Evolutionary conservation across 1,284 basidiomycete species (phyloP), one percentile per base, ranked within the genome.

Genomic region (Fomes fomentarius): DNA sequence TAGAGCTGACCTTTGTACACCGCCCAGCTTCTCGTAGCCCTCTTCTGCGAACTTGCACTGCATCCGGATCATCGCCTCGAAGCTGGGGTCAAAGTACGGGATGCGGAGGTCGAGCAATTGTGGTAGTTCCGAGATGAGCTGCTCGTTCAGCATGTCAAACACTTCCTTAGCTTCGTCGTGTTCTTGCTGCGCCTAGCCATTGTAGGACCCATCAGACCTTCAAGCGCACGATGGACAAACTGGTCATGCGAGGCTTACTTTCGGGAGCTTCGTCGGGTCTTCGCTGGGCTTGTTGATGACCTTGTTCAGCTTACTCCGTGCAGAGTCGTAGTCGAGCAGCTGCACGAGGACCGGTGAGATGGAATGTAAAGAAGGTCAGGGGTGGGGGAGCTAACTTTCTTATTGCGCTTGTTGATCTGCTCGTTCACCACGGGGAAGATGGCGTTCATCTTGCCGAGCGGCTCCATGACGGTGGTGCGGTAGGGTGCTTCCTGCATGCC

Each of bases 61-160:
- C 83, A 97, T 93, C 38, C 97, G 84, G 64, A 98, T 93, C 96
- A 99, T 98, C 30, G 96, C 93, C 73, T 99, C 97, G 70, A 99
- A 98, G 62, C 92, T 95, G 1, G 97, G 97, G 71, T 99, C 96
- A 58, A 99, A 93, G 78, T 94, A 99, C 7, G 97, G 96, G 38
- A 99, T 90, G 33, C 97, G 90, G 22, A 98, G 84, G 66, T 98
- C 95, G 43, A 99, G 84, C 25, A 99, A 76, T 64, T 96, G 87
- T 0, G 97, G 97, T 7, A 99, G 80, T 67, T 99, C 97, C 25
- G 80, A 72, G 64, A 96, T 90, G 61, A 98, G 84, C 66, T 98
- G 95, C 28, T 93, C 86, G 70, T 99, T 98, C 58, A 99, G 80
- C 63, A 93, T 74, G 61, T 97, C 93, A 71, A 97, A 99, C 52